These are phyloP conservation scores for Solanum pinnatisectum DNA, from an alignment of 257 asterid genomes.

Conservation along the genomic window DNA sequence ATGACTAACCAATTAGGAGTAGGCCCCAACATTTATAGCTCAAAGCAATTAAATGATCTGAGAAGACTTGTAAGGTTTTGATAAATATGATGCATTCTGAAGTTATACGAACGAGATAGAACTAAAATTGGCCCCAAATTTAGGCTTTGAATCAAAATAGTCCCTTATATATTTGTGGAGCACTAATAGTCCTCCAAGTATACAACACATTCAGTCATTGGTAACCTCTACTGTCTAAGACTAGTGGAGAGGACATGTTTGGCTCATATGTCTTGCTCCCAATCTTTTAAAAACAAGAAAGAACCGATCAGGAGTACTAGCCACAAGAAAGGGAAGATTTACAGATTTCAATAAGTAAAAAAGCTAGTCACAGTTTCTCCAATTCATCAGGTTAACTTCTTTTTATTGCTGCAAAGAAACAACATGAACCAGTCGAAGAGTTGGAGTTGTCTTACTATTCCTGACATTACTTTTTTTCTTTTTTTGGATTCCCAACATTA, in stretches of 20 bases:
- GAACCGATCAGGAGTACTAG: not conserved
- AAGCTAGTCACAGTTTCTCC: not conserved
- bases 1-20: not conserved
- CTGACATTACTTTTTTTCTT: not conserved
- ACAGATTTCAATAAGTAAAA: not conserved
- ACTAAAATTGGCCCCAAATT: not conserved
- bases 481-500: not conserved
- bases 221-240: not conserved
- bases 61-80: not conserved
- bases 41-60: constrained; percentile 1
- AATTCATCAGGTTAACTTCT: not conserved
- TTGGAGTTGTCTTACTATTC: not conserved
- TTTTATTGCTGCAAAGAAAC: not conserved
- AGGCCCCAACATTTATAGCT: not conserved
- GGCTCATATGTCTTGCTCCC: not conserved
- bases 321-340: not conserved
- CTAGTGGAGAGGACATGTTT: not conserved
- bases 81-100: not conserved
- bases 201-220: not conserved
- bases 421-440: not conserved
- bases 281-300: not conserved
- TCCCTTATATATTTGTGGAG: not conserved
- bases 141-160: not conserved
- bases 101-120: not conserved
- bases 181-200: not conserved